Percentiles rank a stretch among this genome's conserved stretches.
phyloP scores from a whole-genome alignment of 139 green algal genomes.

The Tetraselmis chui region DNA sequence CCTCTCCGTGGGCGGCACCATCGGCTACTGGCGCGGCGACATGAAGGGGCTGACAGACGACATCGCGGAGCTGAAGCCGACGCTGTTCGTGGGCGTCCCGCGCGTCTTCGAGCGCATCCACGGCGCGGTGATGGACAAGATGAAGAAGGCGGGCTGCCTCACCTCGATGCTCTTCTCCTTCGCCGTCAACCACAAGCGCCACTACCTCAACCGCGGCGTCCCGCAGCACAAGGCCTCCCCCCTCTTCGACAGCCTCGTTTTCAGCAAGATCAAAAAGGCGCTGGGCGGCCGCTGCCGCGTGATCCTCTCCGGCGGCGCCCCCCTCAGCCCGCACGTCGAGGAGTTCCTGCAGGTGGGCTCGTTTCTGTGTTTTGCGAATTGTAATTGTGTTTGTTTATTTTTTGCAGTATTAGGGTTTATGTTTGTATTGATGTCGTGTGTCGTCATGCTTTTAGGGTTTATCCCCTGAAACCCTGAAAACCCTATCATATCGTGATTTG shows the following conservation, averaged over 20 bases:
- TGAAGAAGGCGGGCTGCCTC: slow-evolving; percentile 20
- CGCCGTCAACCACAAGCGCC: slow-evolving; percentile 13
- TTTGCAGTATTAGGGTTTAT: too few relatives aligned
- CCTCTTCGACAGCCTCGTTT: slow-evolving; percentile 69
- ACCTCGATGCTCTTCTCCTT: slow-evolving; percentile 11
- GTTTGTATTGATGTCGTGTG: too few relatives aligned
- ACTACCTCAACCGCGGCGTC: slow-evolving; percentile 1
- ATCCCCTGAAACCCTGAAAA: too few relatives aligned
- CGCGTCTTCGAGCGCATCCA: slow-evolving; percentile 81
- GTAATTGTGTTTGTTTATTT: too few relatives aligned
- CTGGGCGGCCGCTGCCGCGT: slow-evolving; percentile 71
- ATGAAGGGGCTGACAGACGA: slow-evolving; percentile 70
- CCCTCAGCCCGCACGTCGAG: slow-evolving; percentile 79
- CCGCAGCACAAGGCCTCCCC: slow-evolving; percentile 43
- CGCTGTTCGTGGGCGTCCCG: slow-evolving; percentile 68
- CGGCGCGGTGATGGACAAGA: slow-evolving; percentile 35
- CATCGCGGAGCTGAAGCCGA: slow-evolving; percentile 60
- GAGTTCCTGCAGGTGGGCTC: slow-evolving; percentile 74
- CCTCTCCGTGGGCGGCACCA: slow-evolving; percentile 41
- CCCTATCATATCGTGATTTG: too few relatives aligned
- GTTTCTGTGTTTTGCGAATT: too few relatives aligned
- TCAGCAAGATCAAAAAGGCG: slow-evolving; percentile 61
- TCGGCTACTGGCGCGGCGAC: slow-evolving; percentile 71
- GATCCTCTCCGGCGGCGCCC: slow-evolving; percentile 75
- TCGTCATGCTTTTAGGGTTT: too few relatives aligned